Base-by-base conservation (phyloP, 202 grass and related monocot genomes). In the Setaria italica region DNA sequence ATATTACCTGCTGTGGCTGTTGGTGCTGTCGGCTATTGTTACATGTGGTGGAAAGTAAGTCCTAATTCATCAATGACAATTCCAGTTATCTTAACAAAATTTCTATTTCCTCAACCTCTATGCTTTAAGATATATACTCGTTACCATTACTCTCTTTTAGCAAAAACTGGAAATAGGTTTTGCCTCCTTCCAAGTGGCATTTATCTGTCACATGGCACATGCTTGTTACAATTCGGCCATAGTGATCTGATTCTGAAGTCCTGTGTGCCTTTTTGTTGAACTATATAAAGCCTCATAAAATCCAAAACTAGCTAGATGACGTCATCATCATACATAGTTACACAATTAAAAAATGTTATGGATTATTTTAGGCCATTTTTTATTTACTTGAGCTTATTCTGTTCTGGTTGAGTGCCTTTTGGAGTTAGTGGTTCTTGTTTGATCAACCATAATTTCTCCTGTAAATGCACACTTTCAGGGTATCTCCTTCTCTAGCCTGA, bases 1-100 rank as follows among this genome's bases (percentile, higher is more conserved):
- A 42, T 94, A 47, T 75, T 78, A 71, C 91, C 95, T 79, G 93
- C 88, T 90, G 95, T 89, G 56, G 89, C 91, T 72, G 76, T 90
- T 49, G 89, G 93, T 13, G 91, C 75, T 41, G 51, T 90, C 42
- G 83, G 91, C 72, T 98, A 95, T 77, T 91, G 84, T 78, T 90
- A 93, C 88, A 90, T 98, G 95, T 89, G 95, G 88, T 98, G 93
- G 95, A 95, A 95, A 82, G 92, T 97, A 88, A 69, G 89, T 84
- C 11, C 54, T 64, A 63, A 42, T 30, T 56, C 30, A 82, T 79
- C 55, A 33, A 11, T 76, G n/a, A 33, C 58, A 50, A 29, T 65
- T 11, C 46, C n/a, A 17, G 63, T 37, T 34, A 8, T 51, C 60
- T 19, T 68, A 53, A 25, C 3, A 30, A 66, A 30, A 43, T 33